phyloP scores from a whole-genome alignment of 1,284 basidiomycete species.

The Ustilago sp. region DNA sequence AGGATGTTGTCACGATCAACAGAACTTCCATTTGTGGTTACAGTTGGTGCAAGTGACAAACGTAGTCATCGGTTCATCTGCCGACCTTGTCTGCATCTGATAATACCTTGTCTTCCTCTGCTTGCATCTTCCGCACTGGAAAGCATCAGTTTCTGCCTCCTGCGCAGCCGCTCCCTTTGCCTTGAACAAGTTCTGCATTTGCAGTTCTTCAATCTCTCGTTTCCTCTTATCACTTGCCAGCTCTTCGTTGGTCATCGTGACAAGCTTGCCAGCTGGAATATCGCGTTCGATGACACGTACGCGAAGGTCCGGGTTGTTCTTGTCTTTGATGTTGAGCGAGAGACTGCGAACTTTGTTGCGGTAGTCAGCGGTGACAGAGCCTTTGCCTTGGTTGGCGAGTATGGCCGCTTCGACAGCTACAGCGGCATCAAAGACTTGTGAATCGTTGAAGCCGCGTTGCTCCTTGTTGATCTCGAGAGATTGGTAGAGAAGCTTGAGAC shows the following conservation, averaged over 20 bases:
- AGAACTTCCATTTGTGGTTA: slow-evolving; percentile 68
- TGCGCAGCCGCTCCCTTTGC: slow-evolving; percentile 86
- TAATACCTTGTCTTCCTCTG: slow-evolving; percentile 67
- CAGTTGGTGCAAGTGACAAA: slow-evolving; percentile 67
- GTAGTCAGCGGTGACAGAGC: slow-evolving; percentile 72
- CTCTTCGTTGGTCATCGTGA: slow-evolving; percentile 86
- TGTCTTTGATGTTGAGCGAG: slow-evolving; percentile 93
- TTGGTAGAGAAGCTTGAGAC: slow-evolving; percentile 90
- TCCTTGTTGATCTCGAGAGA: slow-evolving; percentile 74
- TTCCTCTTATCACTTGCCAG: slow-evolving; percentile 93
- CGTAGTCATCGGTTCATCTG: slow-evolving; percentile 69
- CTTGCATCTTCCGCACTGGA: slow-evolving; percentile 91
- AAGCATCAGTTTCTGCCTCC: slow-evolving; percentile 93
- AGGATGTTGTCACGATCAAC: slow-evolving; percentile 22
- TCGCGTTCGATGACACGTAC: slow-evolving; percentile 86
- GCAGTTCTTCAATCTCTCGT: slow-evolving; percentile 79
- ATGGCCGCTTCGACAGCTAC: slow-evolving; percentile 71
- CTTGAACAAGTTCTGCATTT: slow-evolving; percentile 81
- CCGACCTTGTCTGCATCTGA: slow-evolving; percentile 68
- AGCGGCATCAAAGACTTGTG: slow-evolving; percentile 71
- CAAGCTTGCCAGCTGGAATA: slow-evolving; percentile 78
- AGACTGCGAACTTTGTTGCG: slow-evolving; percentile 87
- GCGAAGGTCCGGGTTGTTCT: slow-evolving; percentile 87
- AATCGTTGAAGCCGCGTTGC: slow-evolving; percentile 32
- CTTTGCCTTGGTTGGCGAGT: slow-evolving; percentile 56